Conservation (phyloP, 1,284 basidiomycete species). For the Puccinia triticina region DNA sequence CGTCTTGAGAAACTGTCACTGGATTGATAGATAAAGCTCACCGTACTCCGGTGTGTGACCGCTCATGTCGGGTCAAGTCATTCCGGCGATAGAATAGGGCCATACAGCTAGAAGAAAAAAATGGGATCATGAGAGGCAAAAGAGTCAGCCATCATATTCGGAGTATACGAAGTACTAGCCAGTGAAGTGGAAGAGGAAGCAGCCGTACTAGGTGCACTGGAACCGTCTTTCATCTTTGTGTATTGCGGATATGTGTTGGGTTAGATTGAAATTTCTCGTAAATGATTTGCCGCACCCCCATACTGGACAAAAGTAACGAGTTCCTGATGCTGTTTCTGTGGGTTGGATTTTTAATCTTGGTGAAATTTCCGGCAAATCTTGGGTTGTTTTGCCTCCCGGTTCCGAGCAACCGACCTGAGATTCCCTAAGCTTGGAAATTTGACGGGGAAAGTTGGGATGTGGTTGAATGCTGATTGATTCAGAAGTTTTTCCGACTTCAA, state of each 20-base stretch:
- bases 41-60: constrained; percentile 45
- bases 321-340: constrained; percentile 30
- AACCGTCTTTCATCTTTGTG: constrained; percentile 50
- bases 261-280: constrained; percentile 47
- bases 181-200: not conserved
- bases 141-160: not conserved
- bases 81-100: constrained; percentile 48
- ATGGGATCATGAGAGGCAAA: not conserved
- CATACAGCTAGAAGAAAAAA: constrained; percentile 28
- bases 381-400: not conserved
- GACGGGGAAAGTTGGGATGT: not conserved
- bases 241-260: constrained; percentile 48
- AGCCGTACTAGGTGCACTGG: constrained; percentile 39
- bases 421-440: not conserved
- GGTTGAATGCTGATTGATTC: not conserved
- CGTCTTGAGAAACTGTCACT: not conserved
- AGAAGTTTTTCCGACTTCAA: not conserved
- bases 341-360: not conserved
- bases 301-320: constrained; percentile 35
- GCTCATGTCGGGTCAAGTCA: constrained; percentile 43
- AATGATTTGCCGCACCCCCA: constrained; percentile 49
- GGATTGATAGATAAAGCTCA: not conserved
- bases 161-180: not conserved
- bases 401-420: not conserved
- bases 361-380: not conserved